phyloP scores from a whole-genome alignment of 2,329 filamentous ascomycete species.

The Diaporthe aspalathi region DNA sequence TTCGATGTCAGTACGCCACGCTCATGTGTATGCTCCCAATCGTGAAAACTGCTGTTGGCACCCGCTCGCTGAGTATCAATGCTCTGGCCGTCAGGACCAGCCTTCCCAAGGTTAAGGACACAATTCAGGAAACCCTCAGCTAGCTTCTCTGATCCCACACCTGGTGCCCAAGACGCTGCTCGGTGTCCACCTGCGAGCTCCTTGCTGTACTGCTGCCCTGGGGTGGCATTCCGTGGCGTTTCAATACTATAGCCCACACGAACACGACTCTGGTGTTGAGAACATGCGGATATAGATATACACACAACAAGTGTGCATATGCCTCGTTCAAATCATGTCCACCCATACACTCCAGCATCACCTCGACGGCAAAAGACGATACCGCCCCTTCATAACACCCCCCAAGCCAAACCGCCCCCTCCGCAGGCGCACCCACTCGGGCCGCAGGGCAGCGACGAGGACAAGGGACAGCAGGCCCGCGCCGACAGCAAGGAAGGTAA shows the following conservation, averaged over 20 bases:
- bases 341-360: background rate
- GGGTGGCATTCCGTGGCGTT: too few relatives aligned
- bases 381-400: constrained; percentile 4
- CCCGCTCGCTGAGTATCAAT: too few relatives aligned
- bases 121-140: background rate
- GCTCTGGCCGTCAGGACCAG: too few relatives aligned
- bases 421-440: constrained; percentile 20
- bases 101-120: too few relatives aligned
- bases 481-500: constrained; percentile 14
- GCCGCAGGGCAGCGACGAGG: constrained; percentile 17
- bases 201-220: background rate
- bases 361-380: constrained; percentile 24
- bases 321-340: background rate
- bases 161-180: background rate
- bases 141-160: too few relatives aligned
- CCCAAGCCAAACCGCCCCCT: constrained; percentile 26
- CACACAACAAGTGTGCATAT: background rate
- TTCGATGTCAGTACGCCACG: background rate
- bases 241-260: background rate
- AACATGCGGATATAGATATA: too few relatives aligned
- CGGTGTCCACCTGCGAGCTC: too few relatives aligned
- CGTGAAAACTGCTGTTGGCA: background rate
- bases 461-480: constrained; percentile 12
- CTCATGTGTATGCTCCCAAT: background rate
- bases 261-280: background rate